Conservation (phyloP, 306 rosid genomes). For the Citrullus colocynthis region DNA sequence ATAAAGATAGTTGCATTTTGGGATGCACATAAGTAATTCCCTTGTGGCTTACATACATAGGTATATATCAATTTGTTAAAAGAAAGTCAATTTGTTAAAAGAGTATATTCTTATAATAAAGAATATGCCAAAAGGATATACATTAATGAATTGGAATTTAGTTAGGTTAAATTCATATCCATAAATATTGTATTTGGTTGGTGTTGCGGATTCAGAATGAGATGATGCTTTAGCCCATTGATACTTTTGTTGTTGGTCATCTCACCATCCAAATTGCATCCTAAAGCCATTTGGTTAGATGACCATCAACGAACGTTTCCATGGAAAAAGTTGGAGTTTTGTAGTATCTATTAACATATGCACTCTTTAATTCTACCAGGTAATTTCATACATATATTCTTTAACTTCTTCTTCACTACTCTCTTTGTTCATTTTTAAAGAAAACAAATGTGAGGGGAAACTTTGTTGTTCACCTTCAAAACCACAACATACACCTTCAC, state of each 20-base stretch:
- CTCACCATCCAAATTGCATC: constrained; percentile 3
- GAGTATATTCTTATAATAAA: neutral
- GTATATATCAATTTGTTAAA: neutral
- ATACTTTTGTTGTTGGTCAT: constrained; percentile 32
- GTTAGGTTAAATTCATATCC: neutral
- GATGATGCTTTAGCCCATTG: constrained; percentile 1
- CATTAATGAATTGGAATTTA: neutral
- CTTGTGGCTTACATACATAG: too few relatives aligned
- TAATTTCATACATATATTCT: neutral
- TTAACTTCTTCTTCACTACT: too few relatives aligned
- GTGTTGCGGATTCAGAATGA: neutral
- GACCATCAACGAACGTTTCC: constrained; percentile 36
- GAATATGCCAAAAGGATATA: neutral
- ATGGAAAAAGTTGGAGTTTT: neutral
- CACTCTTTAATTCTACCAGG: neutral
- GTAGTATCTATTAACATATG: neutral
- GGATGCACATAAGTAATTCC: too few relatives aligned
- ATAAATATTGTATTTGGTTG: neutral
- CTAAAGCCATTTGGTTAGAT: constrained; percentile 12
- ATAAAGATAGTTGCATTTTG: too few relatives aligned
- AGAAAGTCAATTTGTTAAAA: neutral
- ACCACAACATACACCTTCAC: too few relatives aligned
- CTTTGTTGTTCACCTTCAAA: too few relatives aligned
- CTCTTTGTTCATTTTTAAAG: too few relatives aligned
- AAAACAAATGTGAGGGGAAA: too few relatives aligned